Percentiles rank a stretch among this genome's conserved stretches.
These are phyloP conservation scores for Barnettozyma vustinii DNA, from an alignment of 805 yeast genomes.

Conservation along the genomic window DNA sequence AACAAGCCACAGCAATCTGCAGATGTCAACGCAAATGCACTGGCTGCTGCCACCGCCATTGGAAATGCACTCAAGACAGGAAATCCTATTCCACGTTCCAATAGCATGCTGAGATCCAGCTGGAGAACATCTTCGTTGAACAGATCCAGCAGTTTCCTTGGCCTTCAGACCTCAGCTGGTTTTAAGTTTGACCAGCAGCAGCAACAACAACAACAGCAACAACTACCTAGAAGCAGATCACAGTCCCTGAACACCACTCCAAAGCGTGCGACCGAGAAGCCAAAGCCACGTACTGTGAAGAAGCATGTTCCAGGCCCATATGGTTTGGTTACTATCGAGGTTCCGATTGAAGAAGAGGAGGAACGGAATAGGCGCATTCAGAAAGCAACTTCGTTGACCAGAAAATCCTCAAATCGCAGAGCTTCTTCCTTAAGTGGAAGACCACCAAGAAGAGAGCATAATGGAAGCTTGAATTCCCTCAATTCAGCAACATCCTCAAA, in stretches of 20 bases:
- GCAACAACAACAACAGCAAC: conserved; percentile 7
- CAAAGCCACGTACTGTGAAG: conserved; percentile 45
- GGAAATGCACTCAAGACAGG: conserved; percentile 41
- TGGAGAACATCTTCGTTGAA: conserved; percentile 1
- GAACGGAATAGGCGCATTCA: conserved; percentile 11
- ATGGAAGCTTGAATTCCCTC: conserved; percentile 11
- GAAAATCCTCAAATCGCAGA: background rate
- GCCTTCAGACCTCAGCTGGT: conserved; percentile 18
- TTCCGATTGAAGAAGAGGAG: conserved; percentile 39
- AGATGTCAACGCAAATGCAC: conserved; percentile 42
- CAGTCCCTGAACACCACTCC: conserved; percentile 14
- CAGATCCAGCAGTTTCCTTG: conserved; percentile 21
- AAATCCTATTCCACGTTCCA: conserved; percentile 25
- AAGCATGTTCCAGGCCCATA: conserved; percentile 70
- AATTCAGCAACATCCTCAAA: conserved; percentile 10
- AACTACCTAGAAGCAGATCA: conserved; percentile 15
- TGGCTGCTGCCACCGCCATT: conserved; percentile 59
- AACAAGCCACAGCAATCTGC: conserved; percentile 19
- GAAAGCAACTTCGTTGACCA: conserved; percentile 5
- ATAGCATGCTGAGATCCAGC: conserved; percentile 20
- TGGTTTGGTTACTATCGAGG: conserved; percentile 66
- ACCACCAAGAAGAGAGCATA: background rate
- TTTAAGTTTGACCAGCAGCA: conserved; percentile 7
- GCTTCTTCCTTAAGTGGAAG: background rate
- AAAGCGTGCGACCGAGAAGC: conserved; percentile 3